These are phyloP conservation scores for Lichenothelia convexa DNA, from an alignment of 495 filamentous ascomycete genomes.

Conservation along the genomic window DNA sequence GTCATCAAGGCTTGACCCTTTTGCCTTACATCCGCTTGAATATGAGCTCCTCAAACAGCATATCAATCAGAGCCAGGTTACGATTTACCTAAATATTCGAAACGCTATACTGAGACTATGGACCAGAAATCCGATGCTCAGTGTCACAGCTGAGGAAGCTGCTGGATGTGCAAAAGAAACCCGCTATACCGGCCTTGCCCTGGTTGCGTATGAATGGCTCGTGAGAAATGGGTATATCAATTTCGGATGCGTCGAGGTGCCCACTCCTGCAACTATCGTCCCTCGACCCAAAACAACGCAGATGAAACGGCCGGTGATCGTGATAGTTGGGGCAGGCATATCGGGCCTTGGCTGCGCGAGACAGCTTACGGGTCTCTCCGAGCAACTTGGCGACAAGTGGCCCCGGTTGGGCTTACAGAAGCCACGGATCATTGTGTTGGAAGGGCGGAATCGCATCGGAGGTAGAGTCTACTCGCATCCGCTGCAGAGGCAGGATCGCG, in stretches of 20 bases:
- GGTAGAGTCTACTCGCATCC: constrained; percentile 87
- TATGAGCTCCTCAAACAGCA: constrained; percentile 60
- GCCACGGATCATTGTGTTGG: constrained; percentile 65
- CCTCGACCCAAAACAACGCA: constrained; percentile 24
- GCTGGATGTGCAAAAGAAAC: constrained; percentile 79
- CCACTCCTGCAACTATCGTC: constrained; percentile 19
- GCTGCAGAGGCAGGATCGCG: constrained; percentile 40
- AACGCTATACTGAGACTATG: constrained; percentile 89
- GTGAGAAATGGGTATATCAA: constrained; percentile 88
- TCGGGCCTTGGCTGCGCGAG: constrained; percentile 80
- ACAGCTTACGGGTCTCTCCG: constrained; percentile 69
- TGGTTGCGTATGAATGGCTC: constrained; percentile 83
- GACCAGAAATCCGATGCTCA: constrained; percentile 74
- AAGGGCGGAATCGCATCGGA: constrained; percentile 77
- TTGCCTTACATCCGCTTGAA: constrained; percentile 71
- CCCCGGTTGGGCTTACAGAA: constrained; percentile 38
- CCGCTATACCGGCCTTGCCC: constrained; percentile 80
- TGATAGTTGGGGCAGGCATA: constrained; percentile 88
- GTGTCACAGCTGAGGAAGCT: constrained; percentile 74
- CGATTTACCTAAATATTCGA: constrained; percentile 89
- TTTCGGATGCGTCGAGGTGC: constrained; percentile 71
- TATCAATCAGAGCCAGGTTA: constrained; percentile 76
- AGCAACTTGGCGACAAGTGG: constrained; percentile 52
- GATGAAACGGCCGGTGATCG: constrained; percentile 44
- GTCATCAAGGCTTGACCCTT: constrained; percentile 76